phyloP scores from a whole-genome alignment of 1,284 basidiomycete species.

The Amylostereum areolatum region DNA sequence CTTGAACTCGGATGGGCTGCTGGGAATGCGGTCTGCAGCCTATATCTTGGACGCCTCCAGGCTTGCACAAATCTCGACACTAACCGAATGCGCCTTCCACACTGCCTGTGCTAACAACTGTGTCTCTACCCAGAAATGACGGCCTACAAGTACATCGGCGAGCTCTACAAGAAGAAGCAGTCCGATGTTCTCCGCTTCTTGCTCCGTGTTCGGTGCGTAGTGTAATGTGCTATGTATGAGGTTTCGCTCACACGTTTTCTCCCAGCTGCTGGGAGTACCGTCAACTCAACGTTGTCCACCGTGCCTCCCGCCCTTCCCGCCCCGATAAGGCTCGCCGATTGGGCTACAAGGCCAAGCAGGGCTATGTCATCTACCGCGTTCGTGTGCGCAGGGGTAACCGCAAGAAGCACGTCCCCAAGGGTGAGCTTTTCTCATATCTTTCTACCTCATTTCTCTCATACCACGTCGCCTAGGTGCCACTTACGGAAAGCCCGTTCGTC shows the following conservation, averaged over 20 bases:
- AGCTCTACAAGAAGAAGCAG: slow-evolving; percentile 95
- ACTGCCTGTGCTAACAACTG: no score
- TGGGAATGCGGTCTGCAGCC: no score
- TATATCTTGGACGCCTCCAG: no score
- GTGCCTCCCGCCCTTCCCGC: slow-evolving; percentile 94
- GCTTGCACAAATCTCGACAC: no score
- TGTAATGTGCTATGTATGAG: neutral
- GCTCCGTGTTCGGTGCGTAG: slow-evolving; percentile 85
- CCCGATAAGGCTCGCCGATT: slow-evolving; percentile 99
- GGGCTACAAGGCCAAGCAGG: slow-evolving; percentile 99
- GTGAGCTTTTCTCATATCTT: slow-evolving; percentile 32
- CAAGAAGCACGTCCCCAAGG: slow-evolving; percentile 98
- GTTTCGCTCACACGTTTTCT: slow-evolving; percentile 1
- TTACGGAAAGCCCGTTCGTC: slow-evolving; percentile 98
- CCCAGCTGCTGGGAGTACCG: slow-evolving; percentile 97
- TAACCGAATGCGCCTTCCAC: no score
- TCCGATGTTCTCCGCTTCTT: slow-evolving; percentile 98
- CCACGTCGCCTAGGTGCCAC: slow-evolving; percentile 67
- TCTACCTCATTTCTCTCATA: neutral
- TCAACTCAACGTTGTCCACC: slow-evolving; percentile 97
- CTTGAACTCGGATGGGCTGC: no score
- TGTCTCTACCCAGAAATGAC: slow-evolving; percentile 45
- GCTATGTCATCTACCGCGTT: slow-evolving; percentile 97
- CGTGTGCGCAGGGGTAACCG: slow-evolving; percentile 98
- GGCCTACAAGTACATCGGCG: slow-evolving; percentile 96